These are phyloP conservation scores for Williopsis jadinii DNA, from an alignment of 1,139 yeast genomes.

Conservation along the genomic window DNA sequence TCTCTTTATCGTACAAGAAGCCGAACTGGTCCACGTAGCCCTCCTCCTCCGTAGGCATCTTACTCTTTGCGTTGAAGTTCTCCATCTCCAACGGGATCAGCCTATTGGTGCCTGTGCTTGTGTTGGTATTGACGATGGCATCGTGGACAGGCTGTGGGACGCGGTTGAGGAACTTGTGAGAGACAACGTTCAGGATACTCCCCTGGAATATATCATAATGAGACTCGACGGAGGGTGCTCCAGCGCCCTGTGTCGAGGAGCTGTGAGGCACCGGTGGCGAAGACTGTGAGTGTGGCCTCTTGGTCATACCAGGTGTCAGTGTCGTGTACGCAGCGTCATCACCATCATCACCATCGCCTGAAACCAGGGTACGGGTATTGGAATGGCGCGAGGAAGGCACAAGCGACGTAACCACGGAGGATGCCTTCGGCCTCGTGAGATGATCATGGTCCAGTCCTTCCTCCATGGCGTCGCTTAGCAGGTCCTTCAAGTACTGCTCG, in stretches of 20 bases:
- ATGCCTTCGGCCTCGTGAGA: neutral
- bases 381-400: too few relatives aligned
- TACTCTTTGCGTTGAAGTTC: conserved; percentile 29
- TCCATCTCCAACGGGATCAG: conserved; percentile 42
- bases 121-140: conserved; percentile 9
- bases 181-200: conserved; percentile 16
- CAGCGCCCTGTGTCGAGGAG: neutral
- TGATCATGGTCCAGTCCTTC: conserved; percentile 8
- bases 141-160: conserved; percentile 21
- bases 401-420: too few relatives aligned
- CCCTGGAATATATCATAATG: conserved; percentile 2
- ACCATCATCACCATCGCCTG: neutral
- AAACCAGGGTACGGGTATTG: too few relatives aligned
- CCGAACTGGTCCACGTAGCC: conserved; percentile 44
- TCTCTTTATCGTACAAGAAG: conserved; percentile 30
- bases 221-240: neutral
- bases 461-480: conserved; percentile 27
- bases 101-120: conserved; percentile 3
- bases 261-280: conserved; percentile 10
- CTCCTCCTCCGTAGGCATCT: conserved; percentile 27
- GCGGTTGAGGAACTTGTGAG: conserved; percentile 20
- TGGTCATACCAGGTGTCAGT: conserved; percentile 4
- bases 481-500: conserved; percentile 16
- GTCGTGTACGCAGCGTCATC: neutral
- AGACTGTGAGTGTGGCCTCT: conserved; percentile 13